phyloP scores from a whole-genome alignment of 2,329 filamentous ascomycete species.

The Gaeumannomyces tritici region DNA sequence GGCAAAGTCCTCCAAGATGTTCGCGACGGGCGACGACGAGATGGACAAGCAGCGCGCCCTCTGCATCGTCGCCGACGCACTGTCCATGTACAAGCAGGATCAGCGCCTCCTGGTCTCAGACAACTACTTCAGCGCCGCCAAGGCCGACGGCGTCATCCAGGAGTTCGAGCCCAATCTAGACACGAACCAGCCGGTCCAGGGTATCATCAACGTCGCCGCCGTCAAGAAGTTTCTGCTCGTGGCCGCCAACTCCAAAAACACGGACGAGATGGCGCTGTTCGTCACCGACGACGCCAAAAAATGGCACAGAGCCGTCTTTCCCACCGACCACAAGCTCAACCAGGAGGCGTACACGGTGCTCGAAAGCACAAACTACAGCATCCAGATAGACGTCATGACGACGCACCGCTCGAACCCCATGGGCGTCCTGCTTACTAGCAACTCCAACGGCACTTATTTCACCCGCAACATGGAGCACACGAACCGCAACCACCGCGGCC shows the following conservation, averaged over 20 bases:
- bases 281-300: conserved; percentile 73
- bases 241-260: conserved; percentile 68
- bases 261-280: conserved; percentile 85
- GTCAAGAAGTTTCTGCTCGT: conserved; percentile 84
- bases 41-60: conserved; percentile 63
- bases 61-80: conserved; percentile 68
- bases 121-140: conserved; percentile 60
- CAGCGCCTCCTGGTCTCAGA: conserved; percentile 75
- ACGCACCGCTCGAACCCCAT: conserved; percentile 56
- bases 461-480: conserved; percentile 86
- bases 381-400: conserved; percentile 89
- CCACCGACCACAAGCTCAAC: conserved; percentile 65
- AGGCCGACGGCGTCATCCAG: conserved; percentile 34
- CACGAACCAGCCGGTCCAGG: conserved; percentile 62
- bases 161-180: conserved; percentile 72
- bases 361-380: conserved; percentile 95
- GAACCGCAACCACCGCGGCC: conserved; percentile 66
- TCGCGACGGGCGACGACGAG: conserved; percentile 58
- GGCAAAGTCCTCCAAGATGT: conserved; percentile 69
- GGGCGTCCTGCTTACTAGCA: conserved; percentile 88
- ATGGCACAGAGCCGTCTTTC: conserved; percentile 91
- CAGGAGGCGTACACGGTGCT: conserved; percentile 89
- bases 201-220: conserved; percentile 70
- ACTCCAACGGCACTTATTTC: conserved; percentile 95
- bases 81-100: conserved; percentile 61